phyloP scores from a whole-genome alignment of 1,284 basidiomycete genomes.

The Cutaneotrichosporon dermatis region DNA sequence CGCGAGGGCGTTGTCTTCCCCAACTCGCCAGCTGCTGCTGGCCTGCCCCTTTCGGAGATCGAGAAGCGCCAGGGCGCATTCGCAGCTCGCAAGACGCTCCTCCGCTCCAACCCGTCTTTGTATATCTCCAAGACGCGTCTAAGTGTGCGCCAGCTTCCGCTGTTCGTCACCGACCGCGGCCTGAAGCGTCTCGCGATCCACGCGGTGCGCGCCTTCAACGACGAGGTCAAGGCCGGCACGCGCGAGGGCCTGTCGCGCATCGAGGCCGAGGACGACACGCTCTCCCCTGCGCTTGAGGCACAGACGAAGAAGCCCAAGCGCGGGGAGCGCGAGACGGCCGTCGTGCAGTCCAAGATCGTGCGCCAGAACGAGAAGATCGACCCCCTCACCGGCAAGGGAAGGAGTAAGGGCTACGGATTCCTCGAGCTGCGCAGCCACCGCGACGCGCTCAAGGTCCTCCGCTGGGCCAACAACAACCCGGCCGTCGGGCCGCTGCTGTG shows the following conservation, averaged over 20 bases:
- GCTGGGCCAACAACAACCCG: constrained; percentile 90
- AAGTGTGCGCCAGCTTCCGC: constrained; percentile 84
- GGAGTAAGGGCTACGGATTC: constrained; percentile 93
- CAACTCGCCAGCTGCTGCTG: constrained; percentile 69
- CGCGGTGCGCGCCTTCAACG: constrained; percentile 71
- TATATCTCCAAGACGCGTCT: constrained; percentile 93
- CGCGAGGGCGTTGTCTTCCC: constrained; percentile 93
- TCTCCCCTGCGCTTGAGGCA: constrained; percentile 48
- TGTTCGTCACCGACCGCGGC: constrained; percentile 82
- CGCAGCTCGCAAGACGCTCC: constrained; percentile 70
- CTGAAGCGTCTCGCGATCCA: constrained; percentile 83
- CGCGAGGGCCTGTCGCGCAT: constrained; percentile 65
- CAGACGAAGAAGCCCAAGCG: constrained; percentile 45
- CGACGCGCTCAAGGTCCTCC: constrained; percentile 82
- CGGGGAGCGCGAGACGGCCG: constrained; percentile 56
- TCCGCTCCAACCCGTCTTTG: constrained; percentile 85
- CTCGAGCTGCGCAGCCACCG: constrained; percentile 82
- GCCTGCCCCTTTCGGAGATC: constrained; percentile 66
- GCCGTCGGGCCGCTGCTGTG: constrained; percentile 62
- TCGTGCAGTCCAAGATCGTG: constrained; percentile 81
- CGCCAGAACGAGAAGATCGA: constrained; percentile 77
- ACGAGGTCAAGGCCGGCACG: constrained; percentile 65
- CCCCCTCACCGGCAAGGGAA: constrained; percentile 74
- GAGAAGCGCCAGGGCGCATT: constrained; percentile 78
- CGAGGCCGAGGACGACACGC: constrained; percentile 58